These are phyloP conservation scores for Dictyostelium intermedium DNA, from an alignment of 78 protist species.

Conservation along the genomic window DNA sequence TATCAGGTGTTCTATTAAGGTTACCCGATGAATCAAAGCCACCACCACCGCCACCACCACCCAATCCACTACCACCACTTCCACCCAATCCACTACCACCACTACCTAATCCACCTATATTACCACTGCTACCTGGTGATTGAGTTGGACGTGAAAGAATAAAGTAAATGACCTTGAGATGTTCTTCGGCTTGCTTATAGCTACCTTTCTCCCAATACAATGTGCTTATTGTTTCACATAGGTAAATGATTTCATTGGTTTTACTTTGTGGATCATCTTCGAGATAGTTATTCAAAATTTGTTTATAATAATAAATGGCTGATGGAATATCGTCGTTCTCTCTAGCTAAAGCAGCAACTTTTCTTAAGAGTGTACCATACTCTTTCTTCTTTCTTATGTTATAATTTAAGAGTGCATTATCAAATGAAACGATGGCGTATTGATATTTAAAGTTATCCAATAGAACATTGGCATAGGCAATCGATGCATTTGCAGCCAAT, in stretches of 20 bases:
- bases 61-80: not conserved
- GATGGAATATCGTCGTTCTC: constrained; percentile 78
- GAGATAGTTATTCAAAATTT: constrained; percentile 67
- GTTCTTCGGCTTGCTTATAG: constrained; percentile 65
- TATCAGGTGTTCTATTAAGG: not conserved
- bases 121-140: not conserved
- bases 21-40: not conserved
- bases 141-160: constrained; percentile 15
- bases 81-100: not conserved
- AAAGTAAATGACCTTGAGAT: constrained; percentile 48
- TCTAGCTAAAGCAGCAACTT: constrained; percentile 70
- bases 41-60: not conserved
- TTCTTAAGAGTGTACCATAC: constrained; percentile 38
- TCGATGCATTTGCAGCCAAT: constrained; percentile 70
- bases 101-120: not conserved
- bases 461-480: constrained; percentile 49
- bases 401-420: constrained; percentile 44
- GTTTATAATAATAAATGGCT: constrained; percentile 67
- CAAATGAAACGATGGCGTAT: constrained; percentile 67
- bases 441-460: constrained; percentile 78
- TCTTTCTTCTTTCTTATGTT: constrained; percentile 51
- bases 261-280: constrained; percentile 72
- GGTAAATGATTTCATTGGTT: constrained; percentile 71
- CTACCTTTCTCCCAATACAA: constrained; percentile 75
- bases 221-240: constrained; percentile 50